A percentile compares a stretch with the other conserved stretches of the same genome.
Evolutionary conservation across 257 asterid genomes (phyloP).

Genomic region (Scutellaria barbata): DNA sequence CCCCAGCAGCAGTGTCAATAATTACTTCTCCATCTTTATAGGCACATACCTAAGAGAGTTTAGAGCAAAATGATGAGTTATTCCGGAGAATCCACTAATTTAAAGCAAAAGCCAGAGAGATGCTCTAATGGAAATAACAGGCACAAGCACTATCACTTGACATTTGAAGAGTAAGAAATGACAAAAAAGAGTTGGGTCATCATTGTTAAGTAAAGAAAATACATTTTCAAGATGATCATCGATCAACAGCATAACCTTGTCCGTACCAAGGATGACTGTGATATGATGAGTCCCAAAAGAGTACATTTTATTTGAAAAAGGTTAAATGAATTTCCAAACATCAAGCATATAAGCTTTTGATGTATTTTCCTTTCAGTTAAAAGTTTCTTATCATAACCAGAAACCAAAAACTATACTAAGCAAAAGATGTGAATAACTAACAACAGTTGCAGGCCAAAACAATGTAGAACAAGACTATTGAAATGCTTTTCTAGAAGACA

Average conservation of each 20-base stretch:
- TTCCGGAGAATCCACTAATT: conserved; percentile 20
- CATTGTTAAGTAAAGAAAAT: background rate
- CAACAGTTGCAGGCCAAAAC: conserved; percentile 8
- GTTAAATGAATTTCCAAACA: conserved; percentile 10
- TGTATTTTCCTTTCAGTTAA: conserved; percentile 14
- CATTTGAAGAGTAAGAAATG: background rate
- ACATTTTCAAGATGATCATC: conserved; percentile 2
- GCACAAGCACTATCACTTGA: conserved; percentile 1
- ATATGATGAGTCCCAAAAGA: background rate
- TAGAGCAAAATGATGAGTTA: conserved; percentile 7
- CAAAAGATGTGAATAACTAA: conserved; percentile 3
- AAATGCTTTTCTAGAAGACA: conserved; percentile 9
- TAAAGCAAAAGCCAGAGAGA: conserved; percentile 16
- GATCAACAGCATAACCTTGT: conserved; percentile 17
- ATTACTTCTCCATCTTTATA: conserved; percentile 96
- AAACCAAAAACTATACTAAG: conserved; percentile 19
- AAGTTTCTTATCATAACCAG: conserved; percentile 10
- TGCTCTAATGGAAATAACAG: conserved; percentile 6
- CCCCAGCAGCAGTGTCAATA: conserved; percentile 97
- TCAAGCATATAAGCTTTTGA: conserved; percentile 18
- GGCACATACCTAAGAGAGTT: conserved; percentile 78
- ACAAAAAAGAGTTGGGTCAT: conserved; percentile 9
- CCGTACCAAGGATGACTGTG: background rate
- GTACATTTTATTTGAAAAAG: conserved; percentile 9
- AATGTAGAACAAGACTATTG: background rate